Conservation (phyloP, 2,329 filamentous ascomycete genomes). For the Alternaria sp. region DNA sequence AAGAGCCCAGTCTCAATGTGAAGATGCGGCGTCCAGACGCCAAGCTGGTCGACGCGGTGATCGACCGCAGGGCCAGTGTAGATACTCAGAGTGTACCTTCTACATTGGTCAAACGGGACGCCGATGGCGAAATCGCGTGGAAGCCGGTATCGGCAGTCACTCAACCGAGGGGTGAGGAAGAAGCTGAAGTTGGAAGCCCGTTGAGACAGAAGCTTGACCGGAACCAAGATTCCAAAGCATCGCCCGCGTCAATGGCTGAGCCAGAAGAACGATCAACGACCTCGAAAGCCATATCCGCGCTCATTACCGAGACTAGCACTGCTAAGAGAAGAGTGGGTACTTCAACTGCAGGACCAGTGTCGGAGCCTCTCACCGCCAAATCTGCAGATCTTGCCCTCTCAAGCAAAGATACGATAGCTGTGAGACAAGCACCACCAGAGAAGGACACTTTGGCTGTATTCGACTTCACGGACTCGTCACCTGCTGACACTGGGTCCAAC, state of each 20-base stretch:
- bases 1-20: conserved; percentile 55
- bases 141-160: conserved; percentile 32
- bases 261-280: conserved; percentile 32
- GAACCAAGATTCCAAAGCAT: conserved; percentile 26
- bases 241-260: conserved; percentile 14
- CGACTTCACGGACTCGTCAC: conserved; percentile 47
- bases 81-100: conserved; percentile 30
- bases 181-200: conserved; percentile 42
- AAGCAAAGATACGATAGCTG: conserved; percentile 5
- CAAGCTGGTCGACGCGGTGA: conserved; percentile 55
- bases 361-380: conserved; percentile 7
- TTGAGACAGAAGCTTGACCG: conserved; percentile 44
- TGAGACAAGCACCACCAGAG: conserved; percentile 21
- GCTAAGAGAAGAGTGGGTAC: conserved; percentile 28
- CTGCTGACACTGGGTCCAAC: conserved; percentile 22
- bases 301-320: conserved; percentile 39
- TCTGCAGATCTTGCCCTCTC: background rate
- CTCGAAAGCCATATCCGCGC: conserved; percentile 42
- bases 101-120: conserved; percentile 39
- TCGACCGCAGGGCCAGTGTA: conserved; percentile 33
- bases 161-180: conserved; percentile 29
- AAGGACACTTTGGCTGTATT: conserved; percentile 45
- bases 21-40: conserved; percentile 59
- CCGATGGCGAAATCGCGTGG: conserved; percentile 32
- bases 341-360: background rate